Evolutionary conservation across 2,329 filamentous ascomycete species (phyloP).

Genomic region (Thyridium curvatum): DNA sequence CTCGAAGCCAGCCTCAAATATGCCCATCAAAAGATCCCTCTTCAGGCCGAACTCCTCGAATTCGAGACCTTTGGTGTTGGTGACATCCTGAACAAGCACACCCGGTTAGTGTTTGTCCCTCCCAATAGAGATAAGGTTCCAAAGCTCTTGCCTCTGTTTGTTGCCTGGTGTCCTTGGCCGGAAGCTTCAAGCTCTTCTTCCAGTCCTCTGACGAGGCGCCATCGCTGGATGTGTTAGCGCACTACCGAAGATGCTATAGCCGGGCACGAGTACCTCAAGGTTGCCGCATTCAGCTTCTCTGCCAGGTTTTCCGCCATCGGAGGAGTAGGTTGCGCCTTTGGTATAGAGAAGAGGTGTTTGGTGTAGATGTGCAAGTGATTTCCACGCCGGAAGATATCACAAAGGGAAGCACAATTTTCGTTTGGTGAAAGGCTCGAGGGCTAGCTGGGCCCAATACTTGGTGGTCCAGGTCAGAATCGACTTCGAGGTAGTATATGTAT

Average conservation of each 20-base stretch:
- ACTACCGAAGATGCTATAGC: constrained; percentile 4
- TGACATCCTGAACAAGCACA: constrained; percentile 68
- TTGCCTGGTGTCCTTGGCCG: constrained; percentile 67
- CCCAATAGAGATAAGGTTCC: constrained; percentile 1
- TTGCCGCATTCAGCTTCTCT: constrained; percentile 47
- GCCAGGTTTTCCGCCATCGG: constrained; percentile 40
- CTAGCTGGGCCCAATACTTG: too few species aligned
- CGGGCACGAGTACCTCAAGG: constrained; percentile 28
- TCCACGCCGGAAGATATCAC: too few species aligned
- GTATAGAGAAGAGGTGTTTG: too few species aligned
- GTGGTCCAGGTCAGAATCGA: too few species aligned
- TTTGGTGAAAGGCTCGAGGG: too few species aligned
- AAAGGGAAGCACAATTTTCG: too few species aligned
- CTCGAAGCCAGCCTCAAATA: constrained; percentile 98
- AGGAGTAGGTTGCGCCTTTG: too few species aligned
- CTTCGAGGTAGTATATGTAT: too few species aligned
- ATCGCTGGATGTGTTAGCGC: constrained; percentile 36
- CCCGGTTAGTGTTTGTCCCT: constrained; percentile 5
- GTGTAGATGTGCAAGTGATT: too few species aligned
- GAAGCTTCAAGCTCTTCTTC: constrained; percentile 68
- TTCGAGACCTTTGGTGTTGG: constrained; percentile 92
- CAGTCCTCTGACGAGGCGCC: constrained; percentile 55
- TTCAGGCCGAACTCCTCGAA: constrained; percentile 97
- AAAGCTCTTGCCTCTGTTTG: constrained; percentile 78
- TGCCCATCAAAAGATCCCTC: constrained; percentile 94